Percentiles rank a stretch among this genome's conserved stretches.
These are phyloP conservation scores for Keqinozyma sinolaborantium DNA, from an alignment of 1,139 yeast species.

Conservation along the genomic window DNA sequence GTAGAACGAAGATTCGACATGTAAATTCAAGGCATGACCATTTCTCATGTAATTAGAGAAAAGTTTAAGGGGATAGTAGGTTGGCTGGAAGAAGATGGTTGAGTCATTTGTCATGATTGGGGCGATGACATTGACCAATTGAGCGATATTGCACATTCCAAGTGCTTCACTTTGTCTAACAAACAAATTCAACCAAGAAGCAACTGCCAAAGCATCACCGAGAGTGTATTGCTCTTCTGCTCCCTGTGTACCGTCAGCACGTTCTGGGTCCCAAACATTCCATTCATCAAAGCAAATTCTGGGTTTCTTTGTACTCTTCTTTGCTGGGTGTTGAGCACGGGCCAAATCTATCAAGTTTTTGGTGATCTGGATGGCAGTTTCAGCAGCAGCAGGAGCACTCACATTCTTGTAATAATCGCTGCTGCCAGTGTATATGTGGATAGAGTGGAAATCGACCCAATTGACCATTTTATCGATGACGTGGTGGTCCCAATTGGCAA, in stretches of 20 bases:
- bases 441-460: slow-evolving; percentile 25
- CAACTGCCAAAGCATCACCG: slow-evolving; percentile 28
- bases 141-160: slow-evolving; percentile 32
- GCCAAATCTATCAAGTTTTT: slow-evolving; percentile 24
- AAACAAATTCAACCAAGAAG: slow-evolving; percentile 28
- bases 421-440: slow-evolving; percentile 25
- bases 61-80: slow-evolving; percentile 21
- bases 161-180: slow-evolving; percentile 22
- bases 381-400: slow-evolving; percentile 26
- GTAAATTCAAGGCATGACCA: slow-evolving; percentile 22
- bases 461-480: slow-evolving; percentile 20
- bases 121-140: slow-evolving; percentile 28
- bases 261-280: slow-evolving; percentile 33
- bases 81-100: slow-evolving; percentile 22
- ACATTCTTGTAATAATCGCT: slow-evolving; percentile 22
- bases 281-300: slow-evolving; percentile 31
- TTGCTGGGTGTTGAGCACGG: slow-evolving; percentile 11
- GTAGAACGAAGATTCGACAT: slow-evolving; percentile 20
- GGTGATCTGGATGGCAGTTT: slow-evolving; percentile 22
- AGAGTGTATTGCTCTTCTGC: slow-evolving; percentile 27
- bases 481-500: slow-evolving; percentile 23
- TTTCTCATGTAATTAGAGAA: slow-evolving; percentile 24
- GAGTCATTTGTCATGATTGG: slow-evolving; percentile 26
- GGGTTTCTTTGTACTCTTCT: slow-evolving; percentile 11
- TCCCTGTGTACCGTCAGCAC: slow-evolving; percentile 24